Base-by-base conservation (phyloP, 2,329 filamentous ascomycete genomes). In the Conoideocrella luteorostrata region DNA sequence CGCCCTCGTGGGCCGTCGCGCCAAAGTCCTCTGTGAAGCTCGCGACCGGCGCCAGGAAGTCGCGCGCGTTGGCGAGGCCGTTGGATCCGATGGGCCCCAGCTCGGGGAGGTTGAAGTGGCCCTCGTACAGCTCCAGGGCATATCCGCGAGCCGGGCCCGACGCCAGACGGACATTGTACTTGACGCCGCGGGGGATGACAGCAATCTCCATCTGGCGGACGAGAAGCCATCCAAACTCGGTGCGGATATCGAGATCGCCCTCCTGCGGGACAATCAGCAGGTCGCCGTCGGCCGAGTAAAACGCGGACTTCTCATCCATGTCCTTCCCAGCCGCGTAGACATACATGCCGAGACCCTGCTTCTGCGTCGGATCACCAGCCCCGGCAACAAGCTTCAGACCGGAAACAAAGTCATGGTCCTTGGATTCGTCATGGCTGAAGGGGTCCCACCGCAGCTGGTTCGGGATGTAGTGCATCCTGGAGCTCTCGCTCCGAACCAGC, bases 361-460 rank as follows among this genome's bases (percentile, higher is more conserved):
- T 95, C 61, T 84, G 74, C 0, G 83, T 84, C 0, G 87, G 82
- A 54, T 93, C 85, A 13, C 89, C 89, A 0, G 87, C 80, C 4
- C 87, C 87, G 2, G 86, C 87, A 10, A 95, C 72, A 51, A 90
- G 72, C 47, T 84, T 80, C 50, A 91, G 65, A 2, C 74, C 72
- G 6, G 67, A 66, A 33, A 79, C 68, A 43, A 80, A 82, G 49
- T 78, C 71, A 5, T 67, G 62, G 5, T 62, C 49, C 18, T 61
- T 65, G 35, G 44, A 51, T 59, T 84, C 72, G 50, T 87, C 80
- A 29, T 89, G 70, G 56, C 90, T 82, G 59, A 90, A 89, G 1
- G 75, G 86, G 53, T 88, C 82, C 88, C 88, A 94, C 48, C 87
- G 79, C 26, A 94, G 71, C 64, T 93, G 88, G 54, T 91, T 91